Evolutionary conservation across 2,329 filamentous ascomycete genomes (phyloP).

Genomic region (Fonsecaea pedrosoi): DNA sequence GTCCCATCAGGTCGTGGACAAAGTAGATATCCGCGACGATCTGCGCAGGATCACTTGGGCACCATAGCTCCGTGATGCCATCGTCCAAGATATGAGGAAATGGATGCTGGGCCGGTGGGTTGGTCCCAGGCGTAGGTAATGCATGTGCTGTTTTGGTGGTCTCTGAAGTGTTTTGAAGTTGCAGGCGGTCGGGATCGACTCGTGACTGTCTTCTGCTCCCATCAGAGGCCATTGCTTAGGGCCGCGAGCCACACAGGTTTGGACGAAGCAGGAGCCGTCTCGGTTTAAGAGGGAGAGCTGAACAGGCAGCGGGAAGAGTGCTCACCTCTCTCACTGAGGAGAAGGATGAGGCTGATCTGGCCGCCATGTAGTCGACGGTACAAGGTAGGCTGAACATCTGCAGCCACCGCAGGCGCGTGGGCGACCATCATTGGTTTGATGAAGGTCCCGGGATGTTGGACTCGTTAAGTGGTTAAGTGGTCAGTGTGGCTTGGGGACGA

Average conservation of each 20-base stretch:
- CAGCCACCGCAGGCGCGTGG: neutral
- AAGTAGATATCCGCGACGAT: constrained; percentile 38
- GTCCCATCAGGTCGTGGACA: constrained; percentile 43
- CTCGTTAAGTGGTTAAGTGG: neutral
- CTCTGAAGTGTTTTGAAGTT: neutral
- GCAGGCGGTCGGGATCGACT: neutral
- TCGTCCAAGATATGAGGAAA: constrained; percentile 4
- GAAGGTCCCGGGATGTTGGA: neutral
- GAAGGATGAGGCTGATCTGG: neutral
- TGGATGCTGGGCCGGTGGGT: neutral
- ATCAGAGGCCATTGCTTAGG: neutral
- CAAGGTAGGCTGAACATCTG: neutral
- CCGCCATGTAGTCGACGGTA: neutral
- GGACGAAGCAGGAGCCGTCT: neutral
- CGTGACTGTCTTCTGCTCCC: neutral
- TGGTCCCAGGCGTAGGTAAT: neutral
- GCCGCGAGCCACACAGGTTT: too few relatives aligned
- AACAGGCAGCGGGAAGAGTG: neutral
- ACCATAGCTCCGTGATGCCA: constrained; percentile 18
- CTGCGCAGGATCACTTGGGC: neutral
- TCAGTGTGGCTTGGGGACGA: neutral
- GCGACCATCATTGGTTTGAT: neutral
- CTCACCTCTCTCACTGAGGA: neutral
- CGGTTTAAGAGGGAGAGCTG: neutral
- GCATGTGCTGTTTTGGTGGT: neutral